These are phyloP conservation scores for Ajuga chamaepitys DNA, from an alignment of 257 asterid genomes.

Conservation along the genomic window DNA sequence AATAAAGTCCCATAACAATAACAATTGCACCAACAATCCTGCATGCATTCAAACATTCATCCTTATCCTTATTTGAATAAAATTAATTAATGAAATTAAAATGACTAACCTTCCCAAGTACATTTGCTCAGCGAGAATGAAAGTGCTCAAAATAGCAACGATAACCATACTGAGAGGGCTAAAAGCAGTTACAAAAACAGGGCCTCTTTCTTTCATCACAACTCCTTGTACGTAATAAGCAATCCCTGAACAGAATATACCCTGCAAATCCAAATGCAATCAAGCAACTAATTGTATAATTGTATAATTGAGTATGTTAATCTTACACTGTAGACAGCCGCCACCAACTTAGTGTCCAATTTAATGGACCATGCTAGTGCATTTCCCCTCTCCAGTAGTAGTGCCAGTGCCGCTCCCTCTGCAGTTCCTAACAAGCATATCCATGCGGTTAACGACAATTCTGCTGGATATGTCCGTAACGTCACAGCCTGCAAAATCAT, in stretches of 20 bases:
- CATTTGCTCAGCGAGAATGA: constrained; percentile 69
- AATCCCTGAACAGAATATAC: constrained; percentile 88
- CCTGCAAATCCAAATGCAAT: constrained; percentile 37
- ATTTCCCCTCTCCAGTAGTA: constrained; percentile 72
- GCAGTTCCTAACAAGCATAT: constrained; percentile 81
- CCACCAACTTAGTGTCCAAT: constrained; percentile 71
- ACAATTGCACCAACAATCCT: constrained; percentile 80
- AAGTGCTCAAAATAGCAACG: constrained; percentile 77
- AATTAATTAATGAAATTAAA: too few species aligned
- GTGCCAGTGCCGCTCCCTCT: constrained; percentile 59
- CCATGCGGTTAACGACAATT: constrained; percentile 90
- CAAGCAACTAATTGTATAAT: background rate
- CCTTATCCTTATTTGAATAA: too few species aligned
- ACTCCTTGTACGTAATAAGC: constrained; percentile 89
- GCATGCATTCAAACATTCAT: constrained; percentile 1
- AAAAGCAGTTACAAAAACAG: constrained; percentile 88
- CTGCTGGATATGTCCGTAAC: constrained; percentile 62
- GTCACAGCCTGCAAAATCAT: constrained; percentile 88
- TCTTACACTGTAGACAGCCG: constrained; percentile 87
- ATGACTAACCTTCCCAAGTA: constrained; percentile 64
- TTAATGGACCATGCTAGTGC: constrained; percentile 72
- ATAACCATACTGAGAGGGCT: constrained; percentile 86
- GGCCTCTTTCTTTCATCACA: constrained; percentile 80
- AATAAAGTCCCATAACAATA: constrained; percentile 78
- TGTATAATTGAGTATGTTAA: too few species aligned